Conservation (phyloP, 257 asterid species). For the Gynochthodes officinalis region DNA sequence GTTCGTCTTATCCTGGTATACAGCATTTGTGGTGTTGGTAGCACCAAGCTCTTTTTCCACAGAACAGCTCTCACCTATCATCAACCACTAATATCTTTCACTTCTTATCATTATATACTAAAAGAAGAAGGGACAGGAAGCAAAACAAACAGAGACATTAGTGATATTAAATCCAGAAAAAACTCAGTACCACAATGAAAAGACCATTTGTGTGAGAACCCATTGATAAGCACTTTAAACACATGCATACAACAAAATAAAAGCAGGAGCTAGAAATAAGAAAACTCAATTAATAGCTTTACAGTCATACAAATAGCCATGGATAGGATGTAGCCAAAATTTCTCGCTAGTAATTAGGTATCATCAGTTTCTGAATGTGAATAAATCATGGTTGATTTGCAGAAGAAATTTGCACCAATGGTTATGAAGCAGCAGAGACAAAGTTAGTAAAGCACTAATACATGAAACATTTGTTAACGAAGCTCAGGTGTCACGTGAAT, state of each 20-base stretch:
- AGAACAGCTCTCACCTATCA: conserved; percentile 94
- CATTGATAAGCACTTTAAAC: not conserved
- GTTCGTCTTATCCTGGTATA: conserved; percentile 96
- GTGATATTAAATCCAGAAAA: not conserved
- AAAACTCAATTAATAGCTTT: not conserved
- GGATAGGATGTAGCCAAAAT: not conserved
- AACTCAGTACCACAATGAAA: not conserved
- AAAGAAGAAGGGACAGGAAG: conserved; percentile 3
- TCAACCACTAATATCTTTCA: conserved; percentile 26
- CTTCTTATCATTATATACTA: conserved; percentile 19
- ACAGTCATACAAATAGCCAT: conserved; percentile 1
- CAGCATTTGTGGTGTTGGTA: conserved; percentile 77
- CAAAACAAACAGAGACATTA: not conserved
- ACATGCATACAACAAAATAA: not conserved
- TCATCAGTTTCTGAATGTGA: not conserved
- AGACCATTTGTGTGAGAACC: not conserved
- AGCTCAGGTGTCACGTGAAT: not conserved
- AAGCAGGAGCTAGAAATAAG: not conserved
- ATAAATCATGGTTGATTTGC: not conserved
- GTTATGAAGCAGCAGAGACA: not conserved
- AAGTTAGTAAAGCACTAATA: not conserved
- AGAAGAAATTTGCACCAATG: not conserved
- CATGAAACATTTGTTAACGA: not conserved
- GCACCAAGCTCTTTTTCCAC: conserved; percentile 91
- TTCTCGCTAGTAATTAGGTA: not conserved